Conservation (phyloP, 306 rosid genomes). For the Acacia melanoxylon region DNA sequence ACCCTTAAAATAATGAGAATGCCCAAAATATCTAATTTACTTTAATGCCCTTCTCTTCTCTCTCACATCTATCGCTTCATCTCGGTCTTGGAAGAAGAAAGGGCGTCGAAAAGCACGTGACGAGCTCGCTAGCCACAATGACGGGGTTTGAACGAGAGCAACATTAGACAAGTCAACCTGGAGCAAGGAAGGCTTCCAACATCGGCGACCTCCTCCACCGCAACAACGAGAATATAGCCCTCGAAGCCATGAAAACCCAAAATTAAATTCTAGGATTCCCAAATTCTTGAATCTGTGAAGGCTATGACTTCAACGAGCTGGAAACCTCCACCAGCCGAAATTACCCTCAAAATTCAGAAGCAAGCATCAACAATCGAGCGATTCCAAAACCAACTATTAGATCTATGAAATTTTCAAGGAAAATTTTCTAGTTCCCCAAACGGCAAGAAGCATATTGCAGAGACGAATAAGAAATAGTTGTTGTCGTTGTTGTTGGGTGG, state of each 20-base stretch:
- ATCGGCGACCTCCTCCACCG: no score
- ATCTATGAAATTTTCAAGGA: neutral
- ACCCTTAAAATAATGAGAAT: no score
- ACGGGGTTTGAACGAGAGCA: no score
- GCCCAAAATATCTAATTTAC: no score
- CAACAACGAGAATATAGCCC: slow-evolving; percentile 67
- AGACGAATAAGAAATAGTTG: slow-evolving; percentile 26
- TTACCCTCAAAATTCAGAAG: neutral
- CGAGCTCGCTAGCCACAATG: no score
- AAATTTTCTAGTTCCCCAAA: slow-evolving; percentile 11
- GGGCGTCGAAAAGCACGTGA: no score
- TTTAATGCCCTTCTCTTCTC: no score
- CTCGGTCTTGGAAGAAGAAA: no score
- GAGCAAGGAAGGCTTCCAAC: no score
- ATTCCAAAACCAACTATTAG: slow-evolving; percentile 3
- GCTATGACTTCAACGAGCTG: neutral
- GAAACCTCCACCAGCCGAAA: neutral
- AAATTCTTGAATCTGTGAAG: slow-evolving; percentile 14
- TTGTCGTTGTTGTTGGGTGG: neutral
- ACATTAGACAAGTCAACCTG: no score
- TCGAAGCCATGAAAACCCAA: slow-evolving; percentile 54
- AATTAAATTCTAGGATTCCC: neutral
- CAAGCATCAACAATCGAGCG: neutral
- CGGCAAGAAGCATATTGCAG: slow-evolving; percentile 1
- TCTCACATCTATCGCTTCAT: no score